Evolutionary conservation across 2,329 filamentous ascomycete species (phyloP).

Genomic region (Stachybotrys elegans): DNA sequence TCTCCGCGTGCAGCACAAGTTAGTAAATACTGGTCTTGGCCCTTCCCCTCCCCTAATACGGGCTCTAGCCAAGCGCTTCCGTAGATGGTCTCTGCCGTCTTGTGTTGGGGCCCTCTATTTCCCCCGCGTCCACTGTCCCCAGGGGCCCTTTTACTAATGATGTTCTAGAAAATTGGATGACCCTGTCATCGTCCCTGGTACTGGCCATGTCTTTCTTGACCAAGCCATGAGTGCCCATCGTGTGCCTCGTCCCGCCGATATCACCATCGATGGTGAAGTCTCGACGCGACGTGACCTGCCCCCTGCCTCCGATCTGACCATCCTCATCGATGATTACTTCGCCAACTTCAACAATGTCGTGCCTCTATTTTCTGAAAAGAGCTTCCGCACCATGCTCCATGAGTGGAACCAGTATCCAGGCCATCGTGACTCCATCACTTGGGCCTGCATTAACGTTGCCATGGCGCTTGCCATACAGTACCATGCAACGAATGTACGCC

Average conservation of each 20-base stretch:
- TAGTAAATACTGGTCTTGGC: neutral
- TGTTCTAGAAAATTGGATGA: neutral
- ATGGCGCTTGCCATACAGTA: neutral
- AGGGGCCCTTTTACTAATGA: neutral
- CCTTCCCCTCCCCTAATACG: neutral
- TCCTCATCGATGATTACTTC: neutral
- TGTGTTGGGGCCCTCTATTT: neutral
- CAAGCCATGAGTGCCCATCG: neutral
- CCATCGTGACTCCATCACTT: neutral
- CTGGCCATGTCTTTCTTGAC: no score
- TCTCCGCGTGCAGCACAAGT: neutral
- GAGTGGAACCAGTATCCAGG: neutral
- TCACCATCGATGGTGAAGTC: no score
- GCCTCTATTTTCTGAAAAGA: neutral
- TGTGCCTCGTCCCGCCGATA: neutral
- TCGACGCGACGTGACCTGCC: no score
- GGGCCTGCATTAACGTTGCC: neutral
- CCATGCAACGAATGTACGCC: neutral
- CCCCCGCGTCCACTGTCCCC: no score
- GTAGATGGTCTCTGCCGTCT: neutral
- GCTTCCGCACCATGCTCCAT: neutral
- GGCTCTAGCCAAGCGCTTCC: neutral
- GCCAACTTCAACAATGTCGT: neutral
- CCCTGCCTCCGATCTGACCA: neutral
- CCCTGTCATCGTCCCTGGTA: neutral